These are phyloP conservation scores for Serendipita indica DNA, from an alignment of 768 basidiomycete genomes.

Conservation along the genomic window DNA sequence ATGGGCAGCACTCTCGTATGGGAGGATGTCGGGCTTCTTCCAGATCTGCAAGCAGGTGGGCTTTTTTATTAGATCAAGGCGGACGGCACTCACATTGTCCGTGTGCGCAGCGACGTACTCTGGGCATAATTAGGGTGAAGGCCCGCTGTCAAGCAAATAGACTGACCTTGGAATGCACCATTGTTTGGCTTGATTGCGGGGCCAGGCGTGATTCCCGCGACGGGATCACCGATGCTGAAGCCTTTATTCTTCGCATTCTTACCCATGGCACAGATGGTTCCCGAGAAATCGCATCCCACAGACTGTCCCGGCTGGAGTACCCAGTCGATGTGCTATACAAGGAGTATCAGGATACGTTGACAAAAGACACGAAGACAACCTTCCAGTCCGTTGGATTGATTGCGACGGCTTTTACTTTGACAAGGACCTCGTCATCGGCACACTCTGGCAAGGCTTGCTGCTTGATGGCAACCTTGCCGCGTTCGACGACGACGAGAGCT, in stretches of 20 bases:
- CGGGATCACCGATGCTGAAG: neutral
- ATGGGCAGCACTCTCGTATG: neutral
- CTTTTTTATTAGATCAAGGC: neutral
- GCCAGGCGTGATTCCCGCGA: neutral
- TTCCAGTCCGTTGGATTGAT: neutral
- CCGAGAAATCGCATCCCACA: neutral
- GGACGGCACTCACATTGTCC: neutral
- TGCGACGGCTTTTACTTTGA: neutral
- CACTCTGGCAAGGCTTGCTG: neutral
- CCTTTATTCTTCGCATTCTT: neutral
- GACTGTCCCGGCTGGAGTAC: neutral
- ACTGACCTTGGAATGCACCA: neutral
- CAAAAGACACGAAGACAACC: neutral
- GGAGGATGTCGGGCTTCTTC: neutral
- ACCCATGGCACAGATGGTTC: neutral
- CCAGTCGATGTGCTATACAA: neutral
- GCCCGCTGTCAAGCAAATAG: neutral
- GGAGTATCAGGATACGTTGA: neutral
- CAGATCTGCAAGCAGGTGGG: neutral
- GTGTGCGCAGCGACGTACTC: neutral
- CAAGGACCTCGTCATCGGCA: neutral
- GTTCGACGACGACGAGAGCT: neutral
- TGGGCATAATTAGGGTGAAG: neutral
- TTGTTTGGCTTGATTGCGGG: neutral
- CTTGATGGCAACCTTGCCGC: neutral